Conservation (phyloP, 177 flowering plant genomes). For the Vitis hybrid region DNA sequence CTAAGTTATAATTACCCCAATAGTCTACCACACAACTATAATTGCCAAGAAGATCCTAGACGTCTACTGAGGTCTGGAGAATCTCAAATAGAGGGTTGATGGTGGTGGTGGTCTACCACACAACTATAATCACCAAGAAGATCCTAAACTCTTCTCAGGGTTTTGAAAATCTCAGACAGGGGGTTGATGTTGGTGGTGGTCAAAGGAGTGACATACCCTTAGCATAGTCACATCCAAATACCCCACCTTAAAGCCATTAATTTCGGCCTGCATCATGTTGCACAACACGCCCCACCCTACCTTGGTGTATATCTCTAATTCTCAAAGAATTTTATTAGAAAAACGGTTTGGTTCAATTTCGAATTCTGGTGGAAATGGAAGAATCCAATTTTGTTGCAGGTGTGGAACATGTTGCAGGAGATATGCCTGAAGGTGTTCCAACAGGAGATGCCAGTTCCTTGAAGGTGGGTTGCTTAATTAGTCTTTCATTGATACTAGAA, state of each 20-base stretch:
- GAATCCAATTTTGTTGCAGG: slow-evolving; percentile 9
- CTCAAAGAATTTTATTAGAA: neutral
- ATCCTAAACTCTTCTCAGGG: slow-evolving; percentile 17
- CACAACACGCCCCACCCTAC: slow-evolving; percentile 25
- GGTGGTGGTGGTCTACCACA: slow-evolving; percentile 17
- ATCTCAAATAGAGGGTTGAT: too few relatives aligned
- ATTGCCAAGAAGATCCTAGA: too few relatives aligned
- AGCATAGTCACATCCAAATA: slow-evolving; percentile 20
- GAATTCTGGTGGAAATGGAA: neutral
- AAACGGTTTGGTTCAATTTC: too few relatives aligned
- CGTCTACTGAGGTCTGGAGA: too few relatives aligned
- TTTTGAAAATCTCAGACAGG: slow-evolving; percentile 13
- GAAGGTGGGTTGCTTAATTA: slow-evolving; percentile 20
- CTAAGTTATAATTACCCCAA: too few relatives aligned
- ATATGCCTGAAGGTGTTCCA: slow-evolving; percentile 31
- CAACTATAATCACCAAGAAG: too few relatives aligned
- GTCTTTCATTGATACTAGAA: too few relatives aligned
- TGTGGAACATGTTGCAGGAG: slow-evolving; percentile 26
- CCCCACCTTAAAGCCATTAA: slow-evolving; percentile 33
- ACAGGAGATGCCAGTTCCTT: slow-evolving; percentile 26
- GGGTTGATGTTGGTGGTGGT: slow-evolving; percentile 44
- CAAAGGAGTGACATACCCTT: slow-evolving; percentile 16
- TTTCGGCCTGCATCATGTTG: slow-evolving; percentile 38
- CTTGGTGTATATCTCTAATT: slow-evolving; percentile 22
- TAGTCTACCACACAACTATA: too few relatives aligned